Evolutionary conservation across 2,329 filamentous ascomycete species (phyloP).

Genomic region (Aspergillus puulaauensis): DNA sequence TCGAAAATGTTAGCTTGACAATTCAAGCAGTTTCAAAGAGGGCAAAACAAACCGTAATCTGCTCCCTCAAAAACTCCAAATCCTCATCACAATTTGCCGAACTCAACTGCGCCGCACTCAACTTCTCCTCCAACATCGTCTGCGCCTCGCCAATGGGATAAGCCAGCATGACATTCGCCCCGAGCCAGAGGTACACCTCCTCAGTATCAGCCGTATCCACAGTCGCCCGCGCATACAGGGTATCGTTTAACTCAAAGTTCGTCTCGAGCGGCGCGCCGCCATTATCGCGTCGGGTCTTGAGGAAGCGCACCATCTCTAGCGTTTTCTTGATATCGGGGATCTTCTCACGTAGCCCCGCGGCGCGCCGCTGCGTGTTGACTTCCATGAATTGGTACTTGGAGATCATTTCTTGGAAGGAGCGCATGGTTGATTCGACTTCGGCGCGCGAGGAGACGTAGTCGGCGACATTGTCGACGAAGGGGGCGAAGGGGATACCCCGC

Average conservation of each 20-base stretch:
- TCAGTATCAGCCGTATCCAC: constrained; percentile 70
- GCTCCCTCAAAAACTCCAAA: constrained; percentile 89
- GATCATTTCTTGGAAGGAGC: constrained; percentile 49
- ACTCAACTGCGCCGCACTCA: constrained; percentile 75
- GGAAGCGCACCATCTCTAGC: constrained; percentile 82
- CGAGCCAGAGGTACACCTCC: constrained; percentile 97
- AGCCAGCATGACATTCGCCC: constrained; percentile 95
- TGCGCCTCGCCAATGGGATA: constrained; percentile 90
- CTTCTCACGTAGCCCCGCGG: constrained; percentile 82
- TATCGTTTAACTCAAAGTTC: constrained; percentile 95
- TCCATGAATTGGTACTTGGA: constrained; percentile 99
- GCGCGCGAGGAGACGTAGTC: constrained; percentile 48
- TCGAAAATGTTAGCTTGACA: neutral
- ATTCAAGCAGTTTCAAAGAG: neutral
- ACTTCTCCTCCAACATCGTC: constrained; percentile 71
- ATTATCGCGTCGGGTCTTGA: constrained; percentile 69
- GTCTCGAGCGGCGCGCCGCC: constrained; percentile 66
- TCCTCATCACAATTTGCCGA: constrained; percentile 92
- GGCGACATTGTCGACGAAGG: constrained; percentile 48
- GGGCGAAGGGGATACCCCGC: constrained; percentile 47
- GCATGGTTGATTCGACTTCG: constrained; percentile 47
- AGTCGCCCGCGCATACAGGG: constrained; percentile 83
- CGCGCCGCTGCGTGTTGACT: constrained; percentile 81
- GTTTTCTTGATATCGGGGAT: constrained; percentile 98
- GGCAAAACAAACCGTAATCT: constrained; percentile 74